Evolutionary conservation across 2,329 filamentous ascomycete genomes (phyloP), one percentile per base, ranked within the genome.

Genomic region (Microdochium nivale): DNA sequence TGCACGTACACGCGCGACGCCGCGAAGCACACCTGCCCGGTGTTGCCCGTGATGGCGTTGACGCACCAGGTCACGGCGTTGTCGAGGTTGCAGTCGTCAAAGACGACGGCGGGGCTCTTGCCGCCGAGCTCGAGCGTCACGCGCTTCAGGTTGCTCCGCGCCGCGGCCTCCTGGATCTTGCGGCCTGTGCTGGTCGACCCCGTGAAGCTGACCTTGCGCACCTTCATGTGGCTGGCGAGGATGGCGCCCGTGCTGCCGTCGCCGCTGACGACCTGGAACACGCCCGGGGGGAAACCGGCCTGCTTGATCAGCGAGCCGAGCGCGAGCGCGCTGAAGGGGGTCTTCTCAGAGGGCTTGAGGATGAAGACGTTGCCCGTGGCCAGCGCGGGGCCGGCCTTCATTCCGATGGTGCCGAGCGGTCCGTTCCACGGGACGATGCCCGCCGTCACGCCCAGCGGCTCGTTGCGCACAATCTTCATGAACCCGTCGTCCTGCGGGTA

Each of bases 21-120:
- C 56, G 88, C 88, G 32, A 85, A 87, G 71, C 86, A 90, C 48
- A 88, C 83, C 65, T 90, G 86, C 19, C 86, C 86, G 0, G 82
- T 82, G 59, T 88, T 88, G 52, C 80, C 81, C 71, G 87, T 84
- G 75, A 89, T 66, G 13, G 68, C 60, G 51, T 64, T 63, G 25
- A 62, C 62, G 14, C 62, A 62, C 66, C 67, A 70, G 3, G 53
- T 57, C 7, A 65, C 81, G 11, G 84, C 84, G 57, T 75, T 77
- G 30, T 85, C 79, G 33, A 88, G 61, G 49, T 85, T 77, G 4
- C 78, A 81, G 58, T 87, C 84, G 2, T 81, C 79, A 11, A 87
- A 77, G 49, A 88, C 73, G 32, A 88, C 70, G 47, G 83, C 74
- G 0, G 85, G 83, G 30, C 77, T 82, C 64, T 88, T 88, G 24